Evolutionary conservation across 2,329 filamentous ascomycete genomes (phyloP).

Genomic region (Emmonsia crescens): DNA sequence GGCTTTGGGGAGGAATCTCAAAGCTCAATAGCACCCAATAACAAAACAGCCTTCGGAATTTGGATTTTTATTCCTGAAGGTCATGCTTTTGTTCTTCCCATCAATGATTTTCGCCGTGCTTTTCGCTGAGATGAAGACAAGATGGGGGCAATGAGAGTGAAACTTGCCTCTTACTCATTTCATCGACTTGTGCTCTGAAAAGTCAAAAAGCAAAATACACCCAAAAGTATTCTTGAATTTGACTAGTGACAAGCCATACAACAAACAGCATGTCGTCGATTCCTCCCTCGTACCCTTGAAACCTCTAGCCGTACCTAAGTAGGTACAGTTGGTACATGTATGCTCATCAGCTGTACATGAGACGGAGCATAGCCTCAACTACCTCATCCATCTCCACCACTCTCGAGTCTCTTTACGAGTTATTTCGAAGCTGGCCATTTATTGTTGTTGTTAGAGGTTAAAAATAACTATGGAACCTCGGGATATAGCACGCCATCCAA

Average conservation of each 20-base stretch:
- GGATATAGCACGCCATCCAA: background rate
- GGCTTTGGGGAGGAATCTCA: background rate
- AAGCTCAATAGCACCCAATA: background rate
- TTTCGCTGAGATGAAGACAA: background rate
- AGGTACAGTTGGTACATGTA: background rate
- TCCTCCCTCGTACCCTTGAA: background rate
- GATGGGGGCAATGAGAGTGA: background rate
- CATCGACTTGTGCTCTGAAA: background rate
- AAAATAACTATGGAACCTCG: background rate
- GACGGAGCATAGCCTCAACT: background rate
- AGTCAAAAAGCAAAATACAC: background rate
- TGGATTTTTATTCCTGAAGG: background rate
- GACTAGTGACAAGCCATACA: background rate
- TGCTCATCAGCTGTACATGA: background rate
- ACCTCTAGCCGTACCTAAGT: background rate
- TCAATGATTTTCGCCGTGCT: background rate
- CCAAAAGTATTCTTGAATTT: no score
- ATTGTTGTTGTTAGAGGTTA: background rate
- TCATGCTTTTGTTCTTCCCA: background rate
- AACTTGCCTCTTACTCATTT: background rate
- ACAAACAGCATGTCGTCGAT: background rate
- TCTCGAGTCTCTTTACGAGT: background rate
- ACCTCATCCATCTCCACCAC: background rate
- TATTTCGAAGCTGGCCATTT: background rate
- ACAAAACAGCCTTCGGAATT: background rate